Conservation (phyloP, 331 rosid species). For the Rhamnella rubrinervis region DNA sequence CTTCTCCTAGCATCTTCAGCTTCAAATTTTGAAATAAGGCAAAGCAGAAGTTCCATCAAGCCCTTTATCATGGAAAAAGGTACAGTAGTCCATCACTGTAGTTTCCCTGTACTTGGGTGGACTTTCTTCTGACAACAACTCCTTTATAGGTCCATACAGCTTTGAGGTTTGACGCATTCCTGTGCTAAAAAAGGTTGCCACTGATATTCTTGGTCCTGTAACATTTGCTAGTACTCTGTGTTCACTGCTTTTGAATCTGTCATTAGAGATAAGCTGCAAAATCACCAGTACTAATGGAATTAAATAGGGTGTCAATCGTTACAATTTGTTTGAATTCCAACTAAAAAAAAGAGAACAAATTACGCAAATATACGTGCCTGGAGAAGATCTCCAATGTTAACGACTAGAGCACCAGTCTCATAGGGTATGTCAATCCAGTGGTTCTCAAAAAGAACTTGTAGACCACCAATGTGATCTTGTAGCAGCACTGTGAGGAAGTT, state of each 20-base stretch:
- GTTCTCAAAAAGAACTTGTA: conserved; percentile 43
- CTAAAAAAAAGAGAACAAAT: too few relatives aligned
- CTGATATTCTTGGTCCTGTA: conserved; percentile 43
- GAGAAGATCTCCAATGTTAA: conserved; percentile 31
- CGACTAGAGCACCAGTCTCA: conserved; percentile 27
- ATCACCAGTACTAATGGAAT: background rate
- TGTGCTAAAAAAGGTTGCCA: conserved; percentile 35
- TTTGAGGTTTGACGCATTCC: conserved; percentile 1
- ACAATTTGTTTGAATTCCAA: too few relatives aligned
- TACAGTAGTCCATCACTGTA: conserved; percentile 10
- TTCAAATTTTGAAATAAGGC: conserved; percentile 20
- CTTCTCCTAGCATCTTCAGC: background rate
- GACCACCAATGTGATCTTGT: conserved; percentile 65
- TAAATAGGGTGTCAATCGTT: background rate
- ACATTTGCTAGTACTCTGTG: conserved; percentile 41
- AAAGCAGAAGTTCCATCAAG: conserved; percentile 34
- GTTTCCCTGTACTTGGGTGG: conserved; percentile 33
- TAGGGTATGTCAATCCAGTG: conserved; percentile 47
- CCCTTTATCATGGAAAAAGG: conserved; percentile 1
- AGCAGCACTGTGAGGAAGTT: conserved; percentile 35
- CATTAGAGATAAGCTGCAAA: conserved; percentile 55
- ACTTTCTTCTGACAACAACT: conserved; percentile 38
- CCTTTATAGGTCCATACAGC: conserved; percentile 45
- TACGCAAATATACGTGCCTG: conserved; percentile 35
- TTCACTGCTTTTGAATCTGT: conserved; percentile 41